phyloP scores from a whole-genome alignment of 2,329 filamentous ascomycete species.

The Paraconiothyrium brasiliense region DNA sequence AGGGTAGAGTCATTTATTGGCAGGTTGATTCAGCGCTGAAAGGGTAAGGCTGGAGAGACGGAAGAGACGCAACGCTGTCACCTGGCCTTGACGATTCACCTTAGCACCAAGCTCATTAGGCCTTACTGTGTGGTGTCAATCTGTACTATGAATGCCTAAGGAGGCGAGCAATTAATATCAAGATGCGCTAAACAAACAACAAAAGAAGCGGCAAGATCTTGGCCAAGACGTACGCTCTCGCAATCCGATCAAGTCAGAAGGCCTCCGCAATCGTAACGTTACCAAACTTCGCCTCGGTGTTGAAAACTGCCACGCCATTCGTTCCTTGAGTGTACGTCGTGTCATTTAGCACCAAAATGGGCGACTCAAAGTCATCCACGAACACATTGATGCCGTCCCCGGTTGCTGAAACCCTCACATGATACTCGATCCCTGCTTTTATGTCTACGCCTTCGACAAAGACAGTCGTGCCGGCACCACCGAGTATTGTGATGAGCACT shows the following conservation, averaged over 20 bases:
- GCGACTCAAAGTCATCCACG: constrained; percentile 11
- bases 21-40: too few species aligned
- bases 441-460: not conserved
- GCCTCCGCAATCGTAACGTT: constrained; percentile 14
- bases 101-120: too few species aligned
- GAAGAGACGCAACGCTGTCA: too few species aligned
- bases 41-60: too few species aligned
- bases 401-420: constrained; percentile 12
- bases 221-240: not conserved
- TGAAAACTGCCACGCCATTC: constrained; percentile 11
- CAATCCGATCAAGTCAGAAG: not conserved
- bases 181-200: not conserved
- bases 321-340: constrained; percentile 4
- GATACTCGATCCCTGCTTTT: not conserved
- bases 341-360: constrained; percentile 2
- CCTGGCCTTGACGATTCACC: too few species aligned
- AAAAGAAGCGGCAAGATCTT: not conserved
- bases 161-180: not conserved
- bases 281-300: constrained; percentile 10
- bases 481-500: constrained; percentile 3
- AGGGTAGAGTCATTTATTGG: too few species aligned
- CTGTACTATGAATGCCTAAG: not conserved
- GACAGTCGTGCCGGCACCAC: not conserved
- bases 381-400: constrained; percentile 8
- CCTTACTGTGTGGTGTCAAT: too few species aligned